Evolutionary conservation across 129 eudicot species (phyloP), one percentile per base, ranked within the genome.

Genomic region (Pulicaria dysenterica): DNA sequence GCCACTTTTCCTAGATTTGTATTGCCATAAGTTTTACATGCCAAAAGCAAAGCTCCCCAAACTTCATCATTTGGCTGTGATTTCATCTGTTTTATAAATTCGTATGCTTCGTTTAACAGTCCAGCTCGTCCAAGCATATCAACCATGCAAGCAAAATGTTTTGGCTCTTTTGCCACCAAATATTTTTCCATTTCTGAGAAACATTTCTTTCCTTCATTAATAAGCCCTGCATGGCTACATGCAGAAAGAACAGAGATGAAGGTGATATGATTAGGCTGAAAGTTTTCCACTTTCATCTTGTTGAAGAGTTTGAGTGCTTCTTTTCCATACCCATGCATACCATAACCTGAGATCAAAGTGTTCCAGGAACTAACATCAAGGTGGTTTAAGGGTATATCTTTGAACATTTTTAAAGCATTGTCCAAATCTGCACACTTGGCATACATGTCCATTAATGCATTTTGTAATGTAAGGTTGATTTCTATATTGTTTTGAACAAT

Each of bases 131-230:
- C 96, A 24, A 86, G 87, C 77, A 92, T 91, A 85, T 92, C 97
- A 41, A 92, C 90, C 97, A 88, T 92, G 65, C 96, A 87, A 3
- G 91, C 87, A n/a, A 68, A 88, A 78, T 88, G 95, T 74, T 85
- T 86, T 8, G 72, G 60, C 37, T 69, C 81, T 13, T 82, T 83
- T 54, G 41, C 39, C 11, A 85, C 71, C 9, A 15, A 15, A 2
- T 70, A 78, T 47, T 7, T 72, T 80, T 74, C 85, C 87, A 81
- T 67, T 24, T 77, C 69, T 57, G 72, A 64, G 61, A 78, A 78
- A 50, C 77, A 78, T 7, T 62, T 43, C 5, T 70, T 78, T 58
- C 90, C 88, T 67, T 83, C 83, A 38, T 72, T 56, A 39, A 88
- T 67, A 19, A 88, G 71, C 4, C 95, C 87, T 10, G 87, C 34